phyloP scores from a whole-genome alignment of 208 protist genomes.

The Endotrypanum monterogeii region DNA sequence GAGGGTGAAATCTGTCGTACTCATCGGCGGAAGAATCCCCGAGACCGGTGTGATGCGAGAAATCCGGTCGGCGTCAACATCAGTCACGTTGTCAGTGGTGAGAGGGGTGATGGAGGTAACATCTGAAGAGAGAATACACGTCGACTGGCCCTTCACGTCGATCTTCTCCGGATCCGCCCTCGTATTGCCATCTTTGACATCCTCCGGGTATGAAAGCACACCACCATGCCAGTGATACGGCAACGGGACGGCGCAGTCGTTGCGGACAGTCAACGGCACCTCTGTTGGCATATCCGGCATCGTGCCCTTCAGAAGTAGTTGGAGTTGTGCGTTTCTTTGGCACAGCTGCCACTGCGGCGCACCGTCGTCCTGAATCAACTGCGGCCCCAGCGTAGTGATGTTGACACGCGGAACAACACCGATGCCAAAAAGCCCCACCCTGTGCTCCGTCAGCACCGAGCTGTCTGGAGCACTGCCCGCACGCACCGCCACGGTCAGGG shows the following conservation, averaged over 20 bases:
- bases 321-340: conserved; percentile 31
- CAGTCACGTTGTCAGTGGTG: conserved; percentile 15
- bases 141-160: not conserved
- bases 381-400: conserved; percentile 52
- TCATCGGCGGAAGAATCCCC: conserved; percentile 24
- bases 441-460: conserved; percentile 57
- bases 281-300: conserved; percentile 54
- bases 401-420: conserved; percentile 72
- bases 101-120: not conserved
- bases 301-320: conserved; percentile 60
- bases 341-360: conserved; percentile 39
- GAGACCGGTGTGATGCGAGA: conserved; percentile 19
- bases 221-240: conserved; percentile 64
- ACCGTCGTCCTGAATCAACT: conserved; percentile 38
- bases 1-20: conserved; percentile 27
- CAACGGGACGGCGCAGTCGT: conserved; percentile 61
- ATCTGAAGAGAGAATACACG: not conserved
- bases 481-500: conserved; percentile 51
- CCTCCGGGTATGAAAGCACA: conserved; percentile 10
- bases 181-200: not conserved
- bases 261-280: conserved; percentile 60
- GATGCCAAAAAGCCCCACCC: conserved; percentile 52
- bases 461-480: conserved; percentile 32
- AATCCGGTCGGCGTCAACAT: conserved; percentile 2
- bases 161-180: not conserved